Evolutionary conservation across 352 stramenopile genomes (phyloP).

Genomic region (Phytophthora multivora): DNA sequence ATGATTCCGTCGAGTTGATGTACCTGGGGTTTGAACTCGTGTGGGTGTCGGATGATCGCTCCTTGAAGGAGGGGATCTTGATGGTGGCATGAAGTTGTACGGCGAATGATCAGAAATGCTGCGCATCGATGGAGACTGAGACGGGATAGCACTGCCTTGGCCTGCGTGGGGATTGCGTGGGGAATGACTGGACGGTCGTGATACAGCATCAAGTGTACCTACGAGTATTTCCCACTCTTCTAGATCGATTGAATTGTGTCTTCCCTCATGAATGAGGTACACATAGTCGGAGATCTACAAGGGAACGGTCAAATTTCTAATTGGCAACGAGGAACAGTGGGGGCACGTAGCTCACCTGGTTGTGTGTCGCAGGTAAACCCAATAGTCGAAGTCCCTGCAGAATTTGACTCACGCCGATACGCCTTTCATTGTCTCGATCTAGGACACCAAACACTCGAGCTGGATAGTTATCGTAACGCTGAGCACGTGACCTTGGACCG

Average conservation of each 20-base stretch:
- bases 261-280: slow-evolving; percentile 73
- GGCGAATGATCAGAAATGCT: slow-evolving; percentile 4
- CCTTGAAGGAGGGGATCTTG: slow-evolving; percentile 17
- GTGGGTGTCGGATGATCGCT: not conserved
- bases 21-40: not conserved
- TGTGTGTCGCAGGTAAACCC: slow-evolving; percentile 62
- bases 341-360: slow-evolving; percentile 46
- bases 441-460: slow-evolving; percentile 58
- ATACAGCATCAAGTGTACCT: slow-evolving; percentile 65
- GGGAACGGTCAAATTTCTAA: not conserved
- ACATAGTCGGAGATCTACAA: slow-evolving; percentile 73
- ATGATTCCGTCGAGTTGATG: no score
- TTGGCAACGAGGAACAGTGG: not conserved
- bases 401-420: slow-evolving; percentile 62
- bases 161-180: slow-evolving; percentile 3
- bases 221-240: slow-evolving; percentile 77
- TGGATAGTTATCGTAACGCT: slow-evolving; percentile 39
- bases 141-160: slow-evolving; percentile 6
- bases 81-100: slow-evolving; percentile 9
- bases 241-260: slow-evolving; percentile 52
- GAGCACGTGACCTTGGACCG: not conserved
- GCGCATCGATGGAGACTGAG: slow-evolving; percentile 14
- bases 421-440: slow-evolving; percentile 46
- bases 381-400: slow-evolving; percentile 58
- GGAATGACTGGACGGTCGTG: slow-evolving; percentile 31